These are phyloP conservation scores for Neurospora sp. DNA, from an alignment of 495 filamentous ascomycete genomes.

Conservation along the genomic window DNA sequence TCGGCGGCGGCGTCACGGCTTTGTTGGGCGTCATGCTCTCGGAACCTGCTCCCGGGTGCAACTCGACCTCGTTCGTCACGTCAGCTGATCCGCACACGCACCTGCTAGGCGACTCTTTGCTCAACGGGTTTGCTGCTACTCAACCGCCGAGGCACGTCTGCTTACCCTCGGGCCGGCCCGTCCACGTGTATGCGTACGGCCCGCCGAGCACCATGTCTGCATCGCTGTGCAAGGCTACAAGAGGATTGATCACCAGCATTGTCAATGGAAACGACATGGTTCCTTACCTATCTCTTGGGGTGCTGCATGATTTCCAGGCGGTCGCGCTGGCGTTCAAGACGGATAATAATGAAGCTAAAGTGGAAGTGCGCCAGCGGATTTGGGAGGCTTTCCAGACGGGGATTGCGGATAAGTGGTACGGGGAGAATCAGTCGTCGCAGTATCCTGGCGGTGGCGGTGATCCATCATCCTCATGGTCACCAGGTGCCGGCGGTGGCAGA, in stretches of 20 bases:
- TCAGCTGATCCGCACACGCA: constrained; percentile 34
- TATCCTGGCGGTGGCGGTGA: neutral
- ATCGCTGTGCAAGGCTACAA: constrained; percentile 57
- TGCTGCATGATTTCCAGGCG: constrained; percentile 65
- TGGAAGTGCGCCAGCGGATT: constrained; percentile 54
- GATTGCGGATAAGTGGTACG: constrained; percentile 38
- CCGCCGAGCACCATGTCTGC: constrained; percentile 65
- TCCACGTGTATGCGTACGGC: constrained; percentile 73
- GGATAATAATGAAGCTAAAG: constrained; percentile 53
- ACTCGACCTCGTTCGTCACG: constrained; percentile 30
- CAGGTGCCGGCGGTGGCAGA: neutral
- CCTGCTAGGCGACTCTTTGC: constrained; percentile 23
- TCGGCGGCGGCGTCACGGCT: constrained; percentile 66
- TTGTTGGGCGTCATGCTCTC: constrained; percentile 66
- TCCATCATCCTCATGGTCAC: neutral
- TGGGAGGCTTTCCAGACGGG: constrained; percentile 48
- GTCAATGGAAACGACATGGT: constrained; percentile 66
- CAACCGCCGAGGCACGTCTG: constrained; percentile 26
- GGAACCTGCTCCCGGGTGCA: constrained; percentile 36
- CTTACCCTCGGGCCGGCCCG: constrained; percentile 55
- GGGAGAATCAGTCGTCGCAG: constrained; percentile 10
- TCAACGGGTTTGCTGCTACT: constrained; percentile 3
- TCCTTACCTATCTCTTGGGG: constrained; percentile 62
- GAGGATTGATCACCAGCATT: constrained; percentile 66
- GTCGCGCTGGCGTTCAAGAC: constrained; percentile 62